phyloP scores from a whole-genome alignment of 2,329 filamentous ascomycete species.

The Xylariales sp. region DNA sequence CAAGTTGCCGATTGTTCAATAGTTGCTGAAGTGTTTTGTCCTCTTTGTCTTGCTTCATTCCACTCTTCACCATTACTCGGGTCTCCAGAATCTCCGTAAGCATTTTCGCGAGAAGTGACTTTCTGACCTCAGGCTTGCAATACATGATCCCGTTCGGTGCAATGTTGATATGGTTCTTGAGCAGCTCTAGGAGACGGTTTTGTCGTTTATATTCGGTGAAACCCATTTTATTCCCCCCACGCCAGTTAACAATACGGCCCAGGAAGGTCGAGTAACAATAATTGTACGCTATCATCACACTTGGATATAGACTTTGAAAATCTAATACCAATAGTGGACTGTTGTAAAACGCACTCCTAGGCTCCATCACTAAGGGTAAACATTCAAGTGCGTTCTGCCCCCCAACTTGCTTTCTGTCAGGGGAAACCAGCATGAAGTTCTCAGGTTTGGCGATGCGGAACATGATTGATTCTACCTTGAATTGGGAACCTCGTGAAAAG shows the following conservation, averaged over 20 bases:
- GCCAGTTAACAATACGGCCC: slow-evolving; percentile 80
- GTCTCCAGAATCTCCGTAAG: slow-evolving; percentile 93
- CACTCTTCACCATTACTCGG: slow-evolving; percentile 93
- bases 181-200: slow-evolving; percentile 66
- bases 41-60: slow-evolving; percentile 90
- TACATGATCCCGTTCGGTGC: slow-evolving; percentile 98
- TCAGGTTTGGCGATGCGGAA: slow-evolving; percentile 97
- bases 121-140: slow-evolving; percentile 76
- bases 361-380: slow-evolving; percentile 94
- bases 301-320: slow-evolving; percentile 94
- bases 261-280: slow-evolving; percentile 98
- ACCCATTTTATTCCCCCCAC: slow-evolving; percentile 91
- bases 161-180: slow-evolving; percentile 85
- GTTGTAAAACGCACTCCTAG: slow-evolving; percentile 88
- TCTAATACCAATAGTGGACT: slow-evolving; percentile 88
- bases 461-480: slow-evolving; percentile 99
- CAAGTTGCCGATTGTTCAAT: slow-evolving; percentile 88
- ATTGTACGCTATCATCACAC: slow-evolving; percentile 98
- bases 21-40: slow-evolving; percentile 82
- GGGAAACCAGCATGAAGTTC: slow-evolving; percentile 86
- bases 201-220: slow-evolving; percentile 83
- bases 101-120: slow-evolving; percentile 93
- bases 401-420: slow-evolving; percentile 86
- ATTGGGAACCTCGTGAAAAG: slow-evolving; percentile 90
- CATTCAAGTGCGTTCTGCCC: slow-evolving; percentile 93